Conservation (phyloP, 768 basidiomycete genomes). For the Lactarius indigo region DNA sequence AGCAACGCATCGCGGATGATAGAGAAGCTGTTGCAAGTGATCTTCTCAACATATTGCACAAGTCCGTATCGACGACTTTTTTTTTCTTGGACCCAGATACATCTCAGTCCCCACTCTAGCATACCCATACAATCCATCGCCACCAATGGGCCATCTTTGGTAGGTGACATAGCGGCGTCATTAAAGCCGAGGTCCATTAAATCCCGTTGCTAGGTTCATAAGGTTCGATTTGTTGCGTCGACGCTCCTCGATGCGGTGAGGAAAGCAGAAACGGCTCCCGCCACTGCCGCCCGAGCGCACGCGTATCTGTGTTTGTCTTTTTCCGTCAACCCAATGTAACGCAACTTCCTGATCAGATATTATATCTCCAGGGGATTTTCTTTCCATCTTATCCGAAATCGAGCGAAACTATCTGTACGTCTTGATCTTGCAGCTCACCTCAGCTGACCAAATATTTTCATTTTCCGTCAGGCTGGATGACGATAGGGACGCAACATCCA, state of each 20-base stretch:
- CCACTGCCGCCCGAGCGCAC: conserved; percentile 79
- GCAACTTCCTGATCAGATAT: conserved; percentile 5
- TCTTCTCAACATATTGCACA: conserved; percentile 80
- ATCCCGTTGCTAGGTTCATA: conserved; percentile 59
- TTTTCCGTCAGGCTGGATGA: conserved; percentile 53
- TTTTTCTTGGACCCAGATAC: not conserved
- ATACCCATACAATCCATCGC: conserved; percentile 94
- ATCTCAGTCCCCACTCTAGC: conserved; percentile 36
- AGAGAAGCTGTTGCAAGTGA: conserved; percentile 85
- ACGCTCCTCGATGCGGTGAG: conserved; percentile 82
- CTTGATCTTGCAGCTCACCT: not conserved
- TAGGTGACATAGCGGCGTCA: conserved; percentile 29
- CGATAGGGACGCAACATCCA: conserved; percentile 61
- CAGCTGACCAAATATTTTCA: not conserved
- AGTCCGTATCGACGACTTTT: conserved; percentile 38
- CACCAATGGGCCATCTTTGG: conserved; percentile 80
- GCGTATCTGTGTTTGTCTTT: conserved; percentile 71
- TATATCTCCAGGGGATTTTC: conserved; percentile 70
- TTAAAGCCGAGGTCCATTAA: not conserved
- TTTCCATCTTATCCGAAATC: conserved; percentile 87
- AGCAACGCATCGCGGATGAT: conserved; percentile 63
- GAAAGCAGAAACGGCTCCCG: conserved; percentile 75
- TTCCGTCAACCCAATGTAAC: conserved; percentile 7
- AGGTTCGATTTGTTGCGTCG: conserved; percentile 91
- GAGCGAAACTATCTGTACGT: conserved; percentile 84